A percentile compares a stretch with the other conserved stretches of the same genome.
phyloP scores from a whole-genome alignment of 1,284 basidiomycete genomes.

The Ceraceosorus bombacis region DNA sequence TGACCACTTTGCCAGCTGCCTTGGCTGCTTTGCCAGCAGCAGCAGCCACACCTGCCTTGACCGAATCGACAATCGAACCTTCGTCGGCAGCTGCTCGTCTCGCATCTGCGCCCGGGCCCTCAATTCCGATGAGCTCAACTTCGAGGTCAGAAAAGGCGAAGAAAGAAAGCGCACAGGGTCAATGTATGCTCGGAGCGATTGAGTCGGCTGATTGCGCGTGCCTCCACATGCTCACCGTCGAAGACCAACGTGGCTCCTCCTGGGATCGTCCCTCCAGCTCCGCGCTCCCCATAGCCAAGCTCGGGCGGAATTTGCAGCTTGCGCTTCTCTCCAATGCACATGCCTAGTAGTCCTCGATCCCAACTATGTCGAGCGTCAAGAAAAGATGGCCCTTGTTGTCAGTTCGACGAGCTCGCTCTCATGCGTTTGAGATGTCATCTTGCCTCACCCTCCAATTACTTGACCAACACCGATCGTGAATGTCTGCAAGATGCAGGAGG shows the following conservation, averaged over 20 bases:
- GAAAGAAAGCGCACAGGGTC: background rate
- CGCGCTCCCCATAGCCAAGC: conserved; percentile 59
- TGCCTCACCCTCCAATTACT: conserved; percentile 57
- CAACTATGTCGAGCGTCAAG: conserved; percentile 47
- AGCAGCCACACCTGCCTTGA: no score
- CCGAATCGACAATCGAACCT: no score
- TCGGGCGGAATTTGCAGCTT: conserved; percentile 54
- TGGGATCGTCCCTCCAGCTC: conserved; percentile 71
- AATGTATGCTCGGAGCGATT: background rate
- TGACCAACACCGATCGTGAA: conserved; percentile 61
- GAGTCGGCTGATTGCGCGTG: background rate
- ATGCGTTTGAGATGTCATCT: background rate
- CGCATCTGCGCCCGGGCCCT: conserved; percentile 11
- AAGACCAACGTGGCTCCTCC: conserved; percentile 76
- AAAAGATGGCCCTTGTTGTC: background rate
- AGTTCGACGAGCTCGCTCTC: background rate
- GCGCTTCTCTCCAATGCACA: conserved; percentile 85
- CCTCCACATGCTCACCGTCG: conserved; percentile 53
- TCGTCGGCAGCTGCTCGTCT: background rate
- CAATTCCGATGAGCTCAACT: conserved; percentile 15
- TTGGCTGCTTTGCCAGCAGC: no score
- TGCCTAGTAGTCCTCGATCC: conserved; percentile 56
- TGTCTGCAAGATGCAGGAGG: background rate
- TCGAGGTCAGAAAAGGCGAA: background rate
- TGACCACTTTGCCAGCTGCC: no score